Evolutionary conservation across 2,329 filamentous ascomycete genomes (phyloP), one percentile per base, ranked within the genome.

Genomic region (Colletotrichum lupini): DNA sequence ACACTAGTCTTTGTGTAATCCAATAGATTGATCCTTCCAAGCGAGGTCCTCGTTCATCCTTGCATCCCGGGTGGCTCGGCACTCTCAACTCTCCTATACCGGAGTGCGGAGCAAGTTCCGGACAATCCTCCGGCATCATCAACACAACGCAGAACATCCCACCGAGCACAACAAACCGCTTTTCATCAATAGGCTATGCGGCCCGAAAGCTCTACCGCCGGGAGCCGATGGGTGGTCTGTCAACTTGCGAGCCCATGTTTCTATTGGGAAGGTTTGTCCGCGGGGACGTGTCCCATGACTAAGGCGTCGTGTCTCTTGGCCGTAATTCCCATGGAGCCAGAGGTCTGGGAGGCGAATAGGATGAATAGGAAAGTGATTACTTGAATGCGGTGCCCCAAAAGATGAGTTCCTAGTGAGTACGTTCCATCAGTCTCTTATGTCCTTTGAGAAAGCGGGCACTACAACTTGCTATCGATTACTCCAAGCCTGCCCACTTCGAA

Each of bases 51-150:
- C 12, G 37, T 24, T 14, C 32, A 11, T 37, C n/a, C 3, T 16
- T n/a, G 7, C 19, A 37, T 30, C 24, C 12, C 19, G 6, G n/a
- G 11, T 2, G 24, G 35, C 26, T 16, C 22, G 26, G 9, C 5
- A 6, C 28, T 12, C 7, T 19, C 16, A 3, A 35, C 6, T 7
- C 24, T 49, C 58, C 49, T 19, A 11, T 24, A 56, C 46, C 68
- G 68, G 68, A 58, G 66, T 58, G 14, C 69, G 69, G 58, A 26
- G 58, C 22, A 68, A 28, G 16, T 64, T 9, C 65, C 69, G 58
- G 53, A 28, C 8, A 30, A 22, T 14, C 19, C 42, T 52, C 37
- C 65, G 53, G 35, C 19, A 28, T 16, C 11, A 53, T 16, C 19
- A 37, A 46, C 7, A 22, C 7, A 24, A n/a, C 49, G 49, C 56